phyloP scores from a whole-genome alignment of 257 asterid species.

The Parsonsia alboflavescens region DNA sequence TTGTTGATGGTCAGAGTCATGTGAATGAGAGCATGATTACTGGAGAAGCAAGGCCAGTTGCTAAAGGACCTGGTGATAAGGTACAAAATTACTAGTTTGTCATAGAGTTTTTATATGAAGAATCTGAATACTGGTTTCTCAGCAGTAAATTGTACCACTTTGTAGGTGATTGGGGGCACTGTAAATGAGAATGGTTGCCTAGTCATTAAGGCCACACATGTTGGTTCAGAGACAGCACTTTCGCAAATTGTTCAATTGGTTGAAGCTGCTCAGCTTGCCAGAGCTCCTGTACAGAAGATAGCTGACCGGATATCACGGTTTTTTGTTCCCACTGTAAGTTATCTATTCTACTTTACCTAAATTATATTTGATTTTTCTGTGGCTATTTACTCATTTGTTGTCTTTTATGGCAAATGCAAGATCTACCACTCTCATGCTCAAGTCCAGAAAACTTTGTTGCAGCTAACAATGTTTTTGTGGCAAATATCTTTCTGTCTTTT shows the following conservation, averaged over 20 bases:
- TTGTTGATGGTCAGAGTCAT: slow-evolving; percentile 86
- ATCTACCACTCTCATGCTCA: background rate
- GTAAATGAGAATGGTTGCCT: slow-evolving; percentile 90
- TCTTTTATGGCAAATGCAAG: background rate
- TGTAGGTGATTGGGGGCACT: slow-evolving; percentile 91
- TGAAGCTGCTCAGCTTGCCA: slow-evolving; percentile 99
- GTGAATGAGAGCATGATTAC: slow-evolving; percentile 99
- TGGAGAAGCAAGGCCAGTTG: slow-evolving; percentile 85
- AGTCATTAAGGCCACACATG: slow-evolving; percentile 82
- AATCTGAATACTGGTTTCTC: background rate
- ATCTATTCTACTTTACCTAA: slow-evolving; percentile 1
- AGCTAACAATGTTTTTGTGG: background rate
- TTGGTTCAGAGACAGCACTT: slow-evolving; percentile 95
- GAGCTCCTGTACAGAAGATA: slow-evolving; percentile 97
- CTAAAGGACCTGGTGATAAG: slow-evolving; percentile 90
- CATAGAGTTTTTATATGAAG: background rate
- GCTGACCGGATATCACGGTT: slow-evolving; percentile 91
- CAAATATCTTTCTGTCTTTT: background rate
- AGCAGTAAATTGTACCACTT: background rate
- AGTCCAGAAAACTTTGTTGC: background rate
- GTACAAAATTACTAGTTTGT: slow-evolving; percentile 32
- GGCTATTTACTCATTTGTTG: background rate
- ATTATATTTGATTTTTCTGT: background rate
- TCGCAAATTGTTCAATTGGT: slow-evolving; percentile 95
- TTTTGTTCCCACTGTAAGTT: slow-evolving; percentile 90